phyloP scores from a whole-genome alignment of 768 basidiomycete genomes.

The Macrolepiota fuliginosa region DNA sequence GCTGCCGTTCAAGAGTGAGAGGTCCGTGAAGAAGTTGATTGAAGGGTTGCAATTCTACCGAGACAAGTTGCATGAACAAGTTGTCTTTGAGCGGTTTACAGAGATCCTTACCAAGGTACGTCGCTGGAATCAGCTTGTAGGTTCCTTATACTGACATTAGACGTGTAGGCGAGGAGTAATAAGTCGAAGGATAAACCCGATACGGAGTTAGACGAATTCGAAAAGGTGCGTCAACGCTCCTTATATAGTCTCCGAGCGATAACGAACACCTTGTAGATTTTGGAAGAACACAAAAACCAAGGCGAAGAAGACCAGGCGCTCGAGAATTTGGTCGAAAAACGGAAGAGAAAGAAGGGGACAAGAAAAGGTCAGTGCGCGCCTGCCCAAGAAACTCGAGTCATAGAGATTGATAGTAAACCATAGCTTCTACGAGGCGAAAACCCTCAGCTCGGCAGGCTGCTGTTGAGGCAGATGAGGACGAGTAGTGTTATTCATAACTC shows the following conservation, averaged over 20 bases:
- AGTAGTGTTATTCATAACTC: not conserved
- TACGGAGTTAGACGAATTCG: constrained; percentile 92
- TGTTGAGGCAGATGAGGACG: constrained; percentile 6
- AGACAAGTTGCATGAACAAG: constrained; percentile 90
- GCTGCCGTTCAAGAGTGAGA: constrained; percentile 95
- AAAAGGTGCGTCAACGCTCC: constrained; percentile 48
- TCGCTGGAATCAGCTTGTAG: not conserved
- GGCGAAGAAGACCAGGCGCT: constrained; percentile 92
- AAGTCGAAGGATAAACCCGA: constrained; percentile 93
- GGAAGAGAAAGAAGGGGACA: constrained; percentile 74
- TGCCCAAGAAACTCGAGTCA: not conserved
- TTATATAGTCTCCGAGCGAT: not conserved
- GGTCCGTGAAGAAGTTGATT: constrained; percentile 93
- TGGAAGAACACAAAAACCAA: constrained; percentile 78
- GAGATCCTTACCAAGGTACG: constrained; percentile 89
- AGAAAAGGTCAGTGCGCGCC: constrained; percentile 31
- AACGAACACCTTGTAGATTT: constrained; percentile 49
- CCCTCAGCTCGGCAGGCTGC: not conserved
- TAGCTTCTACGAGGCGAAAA: constrained; percentile 4
- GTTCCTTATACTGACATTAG: not conserved
- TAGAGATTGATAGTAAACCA: not conserved
- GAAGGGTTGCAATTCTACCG: constrained; percentile 92
- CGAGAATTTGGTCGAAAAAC: constrained; percentile 81
- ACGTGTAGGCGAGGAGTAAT: constrained; percentile 74
- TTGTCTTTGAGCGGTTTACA: constrained; percentile 76